phyloP scores from a whole-genome alignment of 2,329 filamentous ascomycete species.

The Westerdykella ornata region DNA sequence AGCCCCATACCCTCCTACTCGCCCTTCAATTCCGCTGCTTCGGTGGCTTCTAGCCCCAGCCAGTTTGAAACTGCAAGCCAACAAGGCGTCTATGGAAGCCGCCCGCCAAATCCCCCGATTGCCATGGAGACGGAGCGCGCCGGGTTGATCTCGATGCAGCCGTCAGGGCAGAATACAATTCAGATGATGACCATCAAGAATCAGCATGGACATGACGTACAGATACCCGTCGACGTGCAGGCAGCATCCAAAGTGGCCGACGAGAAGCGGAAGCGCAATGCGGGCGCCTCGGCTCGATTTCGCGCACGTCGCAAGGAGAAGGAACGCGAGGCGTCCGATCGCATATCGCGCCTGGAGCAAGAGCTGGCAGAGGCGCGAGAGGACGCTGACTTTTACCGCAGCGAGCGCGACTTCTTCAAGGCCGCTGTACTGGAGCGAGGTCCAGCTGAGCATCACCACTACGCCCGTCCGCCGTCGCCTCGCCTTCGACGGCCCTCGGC shows the following conservation, averaged over 20 bases:
- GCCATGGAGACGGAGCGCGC: constrained; percentile 32
- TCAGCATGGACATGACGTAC: constrained; percentile 45
- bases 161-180: constrained; percentile 43
- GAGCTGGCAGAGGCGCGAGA: constrained; percentile 61
- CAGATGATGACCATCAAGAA: constrained; percentile 51
- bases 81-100: constrained; percentile 15
- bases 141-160: constrained; percentile 41
- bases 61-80: constrained; percentile 32
- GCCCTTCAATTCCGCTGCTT: constrained; percentile 30
- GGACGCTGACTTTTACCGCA: constrained; percentile 66
- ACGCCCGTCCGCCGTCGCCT: constrained; percentile 41
- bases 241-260: constrained; percentile 76
- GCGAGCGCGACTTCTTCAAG: constrained; percentile 62
- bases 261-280: constrained; percentile 79
- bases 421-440: constrained; percentile 51
- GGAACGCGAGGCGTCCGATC: constrained; percentile 64
- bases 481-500: constrained; percentile 30
- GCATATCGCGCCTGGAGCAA: constrained; percentile 62
- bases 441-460: constrained; percentile 43
- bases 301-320: constrained; percentile 75
- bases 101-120: constrained; percentile 22
- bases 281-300: constrained; percentile 77
- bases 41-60: constrained; percentile 26
- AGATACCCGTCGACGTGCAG: constrained; percentile 69
- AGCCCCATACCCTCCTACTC: constrained; percentile 45